Evolutionary conservation across 192 early-diverging fungal genomes (phyloP).

Genomic region (Spinellus fusiger): DNA sequence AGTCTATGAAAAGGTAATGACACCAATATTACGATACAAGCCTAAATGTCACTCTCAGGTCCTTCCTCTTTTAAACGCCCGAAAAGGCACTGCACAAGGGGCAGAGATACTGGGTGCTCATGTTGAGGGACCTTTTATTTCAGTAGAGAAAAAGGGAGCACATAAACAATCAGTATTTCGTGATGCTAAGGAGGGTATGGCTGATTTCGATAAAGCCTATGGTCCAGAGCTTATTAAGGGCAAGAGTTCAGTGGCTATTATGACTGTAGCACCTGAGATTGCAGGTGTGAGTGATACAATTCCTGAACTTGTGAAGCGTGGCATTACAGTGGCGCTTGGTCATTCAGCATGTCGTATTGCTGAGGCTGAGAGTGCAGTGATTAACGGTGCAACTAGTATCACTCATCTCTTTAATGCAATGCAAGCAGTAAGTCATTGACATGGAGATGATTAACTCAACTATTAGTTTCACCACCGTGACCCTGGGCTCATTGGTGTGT

Average conservation of each 20-base stretch:
- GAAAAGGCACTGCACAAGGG: slow-evolving; percentile 56
- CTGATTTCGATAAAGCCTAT: slow-evolving; percentile 65
- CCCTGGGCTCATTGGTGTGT: slow-evolving; percentile 72
- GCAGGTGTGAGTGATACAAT: slow-evolving; percentile 64
- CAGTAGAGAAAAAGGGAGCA: slow-evolving; percentile 63
- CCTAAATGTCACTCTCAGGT: slow-evolving; percentile 34
- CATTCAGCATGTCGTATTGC: slow-evolving; percentile 63
- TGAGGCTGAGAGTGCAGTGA: slow-evolving; percentile 55
- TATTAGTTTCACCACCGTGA: slow-evolving; percentile 79
- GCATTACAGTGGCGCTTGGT: slow-evolving; percentile 60
- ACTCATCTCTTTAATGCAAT: slow-evolving; percentile 87
- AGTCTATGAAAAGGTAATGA: slow-evolving; percentile 61
- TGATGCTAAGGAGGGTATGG: slow-evolving; percentile 49
- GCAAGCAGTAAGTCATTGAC: slow-evolving; percentile 40
- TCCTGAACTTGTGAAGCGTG: slow-evolving; percentile 53
- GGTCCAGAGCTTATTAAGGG: slow-evolving; percentile 48
- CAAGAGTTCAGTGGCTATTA: slow-evolving; percentile 48
- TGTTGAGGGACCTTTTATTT: slow-evolving; percentile 62
- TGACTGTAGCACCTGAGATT: slow-evolving; percentile 77
- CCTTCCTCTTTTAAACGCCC: slow-evolving; percentile 54
- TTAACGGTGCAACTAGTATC: slow-evolving; percentile 61
- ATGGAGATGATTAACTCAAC: not conserved
- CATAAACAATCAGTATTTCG: slow-evolving; percentile 52
- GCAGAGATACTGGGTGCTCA: slow-evolving; percentile 70
- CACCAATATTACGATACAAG: not conserved